These are phyloP conservation scores for Macrophomina phaseolina DNA, from an alignment of 2,329 filamentous ascomycete species.

Conservation along the genomic window DNA sequence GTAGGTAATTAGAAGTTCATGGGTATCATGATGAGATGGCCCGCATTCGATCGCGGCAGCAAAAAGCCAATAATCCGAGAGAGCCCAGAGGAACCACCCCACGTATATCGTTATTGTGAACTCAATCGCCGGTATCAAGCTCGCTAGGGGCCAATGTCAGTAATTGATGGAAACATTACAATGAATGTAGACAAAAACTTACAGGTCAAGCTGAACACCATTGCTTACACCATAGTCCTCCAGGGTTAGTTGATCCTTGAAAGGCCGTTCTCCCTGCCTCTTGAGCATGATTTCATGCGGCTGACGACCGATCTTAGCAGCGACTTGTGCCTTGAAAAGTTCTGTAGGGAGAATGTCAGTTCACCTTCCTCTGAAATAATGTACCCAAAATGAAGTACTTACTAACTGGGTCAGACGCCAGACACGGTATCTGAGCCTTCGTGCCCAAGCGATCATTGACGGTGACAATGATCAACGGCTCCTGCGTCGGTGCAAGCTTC, in stretches of 20 bases:
- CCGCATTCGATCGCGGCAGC: conserved; percentile 16
- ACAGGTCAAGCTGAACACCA: conserved; percentile 69
- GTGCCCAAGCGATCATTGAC: conserved; percentile 96
- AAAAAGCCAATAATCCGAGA: not conserved
- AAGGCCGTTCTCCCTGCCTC: conserved; percentile 88
- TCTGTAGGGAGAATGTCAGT: conserved; percentile 44
- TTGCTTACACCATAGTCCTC: conserved; percentile 95
- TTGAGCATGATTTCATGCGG: conserved; percentile 92
- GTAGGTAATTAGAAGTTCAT: conserved; percentile 5
- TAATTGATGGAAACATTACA: not conserved
- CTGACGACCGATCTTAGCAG: conserved; percentile 84
- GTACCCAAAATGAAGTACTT: conserved; percentile 32
- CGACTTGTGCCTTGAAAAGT: conserved; percentile 90
- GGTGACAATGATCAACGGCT: conserved; percentile 92
- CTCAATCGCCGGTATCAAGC: conserved; percentile 30
- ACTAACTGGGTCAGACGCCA: conserved; percentile 80
- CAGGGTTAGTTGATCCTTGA: conserved; percentile 86
- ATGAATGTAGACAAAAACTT: conserved; percentile 22
- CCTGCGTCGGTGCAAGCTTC: conserved; percentile 44
- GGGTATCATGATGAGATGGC: conserved; percentile 17
- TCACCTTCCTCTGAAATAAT: not conserved
- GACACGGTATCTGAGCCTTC: conserved; percentile 90
- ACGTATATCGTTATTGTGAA: not conserved
- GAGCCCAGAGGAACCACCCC: not conserved
- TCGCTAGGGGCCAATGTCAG: conserved; percentile 16